Conservation (phyloP, 1,284 basidiomycete genomes). For the Stereum hirsutum region DNA sequence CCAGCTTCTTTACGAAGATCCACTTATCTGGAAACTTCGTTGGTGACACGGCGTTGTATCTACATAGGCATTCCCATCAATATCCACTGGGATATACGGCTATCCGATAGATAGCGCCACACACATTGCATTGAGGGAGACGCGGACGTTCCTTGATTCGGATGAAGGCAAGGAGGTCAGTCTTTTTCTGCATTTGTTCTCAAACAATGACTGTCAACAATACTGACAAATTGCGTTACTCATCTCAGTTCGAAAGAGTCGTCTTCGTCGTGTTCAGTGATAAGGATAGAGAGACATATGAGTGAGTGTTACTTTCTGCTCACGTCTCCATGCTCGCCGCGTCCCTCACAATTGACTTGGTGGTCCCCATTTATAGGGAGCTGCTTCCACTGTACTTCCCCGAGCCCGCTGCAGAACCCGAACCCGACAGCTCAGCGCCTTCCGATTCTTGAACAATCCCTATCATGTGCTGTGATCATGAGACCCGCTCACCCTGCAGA, state of each 20-base stretch:
- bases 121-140: slow-evolving; percentile 53
- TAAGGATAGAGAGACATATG: slow-evolving; percentile 53
- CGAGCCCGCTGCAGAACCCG: slow-evolving; percentile 12
- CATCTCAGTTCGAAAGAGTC: slow-evolving; percentile 53
- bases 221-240: background rate
- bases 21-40: slow-evolving; percentile 11
- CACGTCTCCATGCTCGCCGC: background rate
- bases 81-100: slow-evolving; percentile 75
- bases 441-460: no score
- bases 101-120: slow-evolving; percentile 73
- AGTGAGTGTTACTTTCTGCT: slow-evolving; percentile 35
- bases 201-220: background rate
- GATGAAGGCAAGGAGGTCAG: slow-evolving; percentile 39
- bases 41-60: background rate
- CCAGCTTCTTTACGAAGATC: no score
- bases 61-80: slow-evolving; percentile 68
- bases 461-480: no score
- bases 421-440: no score
- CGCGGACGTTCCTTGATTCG: slow-evolving; percentile 49
- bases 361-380: slow-evolving; percentile 27
- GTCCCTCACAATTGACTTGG: background rate
- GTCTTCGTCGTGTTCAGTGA: slow-evolving; percentile 70
- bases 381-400: slow-evolving; percentile 61
- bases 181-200: slow-evolving; percentile 3
- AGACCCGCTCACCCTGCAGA: no score